Percentiles rank a stretch among this genome's conserved stretches.
Evolutionary conservation across 2,329 filamentous ascomycete genomes (phyloP).

Genomic region (Grosmannia serpens): DNA sequence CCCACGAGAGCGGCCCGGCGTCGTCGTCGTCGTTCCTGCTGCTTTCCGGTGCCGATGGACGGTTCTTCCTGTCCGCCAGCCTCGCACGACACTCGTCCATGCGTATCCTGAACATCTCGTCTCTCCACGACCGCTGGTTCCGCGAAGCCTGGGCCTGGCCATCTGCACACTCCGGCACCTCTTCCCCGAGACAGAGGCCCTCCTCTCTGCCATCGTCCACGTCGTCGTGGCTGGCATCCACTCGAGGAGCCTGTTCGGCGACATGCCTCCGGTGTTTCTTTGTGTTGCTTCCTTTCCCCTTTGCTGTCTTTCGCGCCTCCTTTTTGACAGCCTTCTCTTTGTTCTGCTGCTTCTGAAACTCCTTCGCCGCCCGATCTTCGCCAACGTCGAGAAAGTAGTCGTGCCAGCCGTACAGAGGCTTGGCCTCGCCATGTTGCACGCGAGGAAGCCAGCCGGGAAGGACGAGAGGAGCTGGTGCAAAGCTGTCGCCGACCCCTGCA

Average conservation of each 20-base stretch:
- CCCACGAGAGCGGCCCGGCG: background rate
- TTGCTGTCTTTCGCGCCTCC: background rate
- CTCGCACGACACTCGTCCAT: background rate
- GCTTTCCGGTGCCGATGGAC: background rate
- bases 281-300: background rate
- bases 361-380: background rate
- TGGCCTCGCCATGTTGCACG: background rate
- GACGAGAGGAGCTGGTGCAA: background rate
- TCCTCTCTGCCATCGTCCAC: background rate
- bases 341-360: background rate
- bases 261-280: background rate
- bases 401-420: background rate
- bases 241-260: background rate
- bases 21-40: background rate
- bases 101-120: background rate
- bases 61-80: background rate
- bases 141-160: background rate
- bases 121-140: background rate
- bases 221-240: background rate
- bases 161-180: background rate
- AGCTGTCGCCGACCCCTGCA: background rate
- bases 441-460: background rate
- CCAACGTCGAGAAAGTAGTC: slow-evolving; percentile 4
- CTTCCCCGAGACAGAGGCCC: background rate
- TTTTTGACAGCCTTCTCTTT: background rate